Base-by-base conservation (phyloP, 2,329 filamentous ascomycete species). In the Claviceps fusiformis region DNA sequence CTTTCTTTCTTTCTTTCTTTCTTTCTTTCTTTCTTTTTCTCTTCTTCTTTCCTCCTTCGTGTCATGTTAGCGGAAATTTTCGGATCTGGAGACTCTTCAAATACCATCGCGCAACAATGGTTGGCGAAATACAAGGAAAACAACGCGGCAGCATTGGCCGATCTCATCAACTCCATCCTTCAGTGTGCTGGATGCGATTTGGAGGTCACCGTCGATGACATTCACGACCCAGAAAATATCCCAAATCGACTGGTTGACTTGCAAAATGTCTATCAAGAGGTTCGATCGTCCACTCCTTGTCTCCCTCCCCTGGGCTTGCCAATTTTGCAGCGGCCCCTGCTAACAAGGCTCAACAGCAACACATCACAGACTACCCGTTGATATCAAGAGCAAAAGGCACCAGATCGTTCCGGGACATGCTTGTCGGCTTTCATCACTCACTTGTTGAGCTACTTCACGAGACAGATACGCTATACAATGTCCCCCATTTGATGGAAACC, bases 291-390 rank as follows among this genome's bases (percentile, higher is more conserved):
- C 19, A 27, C 19, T 51, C 9, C 13, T 49, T 8, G 8, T 10
- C 13, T 24, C 11, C 11, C 7, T 6, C 2, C 5, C 47, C 29
- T 15, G 46, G 6, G 39, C 29, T 6, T 10, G 17, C 10, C 41
- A n/a, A 17, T 37, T 17, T 15, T 17, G 11, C 6, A 5, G n/a
- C 11, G 43, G 33, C 33, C 31, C n/a, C 2, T 39, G 52, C 67
- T 74, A 57, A 74, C 52, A 60, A 35, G 9, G 35, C 19, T 52
- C 6, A 11, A 50, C 58, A 85, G 75, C 80, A 86, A 77, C 82
- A 87, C 66, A 85, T 92, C 52, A 86, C 87, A 37, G 93, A 97
- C 51, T 98, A 98, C 64, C 93, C 93, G 44, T 79, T 98, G 48
- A 87, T 95, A 56, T 87, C 89, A 17, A 91, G 85, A 70, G 79